These are phyloP conservation scores for Fusarium chlamydosporum DNA, from an alignment of 2,329 filamentous ascomycete species.

Conservation along the genomic window DNA sequence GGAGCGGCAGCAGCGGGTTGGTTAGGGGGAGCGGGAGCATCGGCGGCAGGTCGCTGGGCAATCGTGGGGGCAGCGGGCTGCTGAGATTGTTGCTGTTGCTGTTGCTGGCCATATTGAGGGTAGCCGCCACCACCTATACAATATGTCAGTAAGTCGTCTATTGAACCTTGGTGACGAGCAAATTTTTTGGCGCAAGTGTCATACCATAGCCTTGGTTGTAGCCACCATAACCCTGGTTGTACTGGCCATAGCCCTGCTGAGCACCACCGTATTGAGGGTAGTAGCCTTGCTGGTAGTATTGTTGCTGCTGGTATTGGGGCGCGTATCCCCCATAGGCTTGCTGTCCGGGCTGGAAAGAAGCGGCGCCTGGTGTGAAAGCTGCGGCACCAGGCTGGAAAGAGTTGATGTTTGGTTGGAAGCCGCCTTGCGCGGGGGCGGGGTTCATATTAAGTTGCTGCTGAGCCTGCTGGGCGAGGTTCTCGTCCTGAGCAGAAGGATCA, in stretches of 20 bases:
- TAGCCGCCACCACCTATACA: slow-evolving; percentile 66
- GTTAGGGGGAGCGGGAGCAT: slow-evolving; percentile 61
- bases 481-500: slow-evolving; percentile 82
- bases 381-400: slow-evolving; percentile 81
- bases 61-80: slow-evolving; percentile 54
- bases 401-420: slow-evolving; percentile 67
- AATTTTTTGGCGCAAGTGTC: slow-evolving; percentile 33
- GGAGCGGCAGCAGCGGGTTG: slow-evolving; percentile 63
- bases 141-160: slow-evolving; percentile 33
- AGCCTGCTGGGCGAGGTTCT: slow-evolving; percentile 81
- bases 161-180: slow-evolving; percentile 11
- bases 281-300: slow-evolving; percentile 68
- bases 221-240: slow-evolving; percentile 67
- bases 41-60: slow-evolving; percentile 48
- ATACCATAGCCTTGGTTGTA: slow-evolving; percentile 64
- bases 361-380: slow-evolving; percentile 79
- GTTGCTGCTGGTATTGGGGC: slow-evolving; percentile 66
- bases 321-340: slow-evolving; percentile 70
- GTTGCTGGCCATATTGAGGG: slow-evolving; percentile 65
- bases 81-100: slow-evolving; percentile 53
- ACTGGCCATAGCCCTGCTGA: slow-evolving; percentile 64
- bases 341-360: slow-evolving; percentile 80
- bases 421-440: slow-evolving; percentile 61
- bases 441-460: slow-evolving; percentile 83
- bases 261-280: slow-evolving; percentile 71